A percentile compares a stretch with the other conserved stretches of the same genome.
phyloP scores from a whole-genome alignment of 495 filamentous ascomycete species.

The Pseudevernia furfuracea region DNA sequence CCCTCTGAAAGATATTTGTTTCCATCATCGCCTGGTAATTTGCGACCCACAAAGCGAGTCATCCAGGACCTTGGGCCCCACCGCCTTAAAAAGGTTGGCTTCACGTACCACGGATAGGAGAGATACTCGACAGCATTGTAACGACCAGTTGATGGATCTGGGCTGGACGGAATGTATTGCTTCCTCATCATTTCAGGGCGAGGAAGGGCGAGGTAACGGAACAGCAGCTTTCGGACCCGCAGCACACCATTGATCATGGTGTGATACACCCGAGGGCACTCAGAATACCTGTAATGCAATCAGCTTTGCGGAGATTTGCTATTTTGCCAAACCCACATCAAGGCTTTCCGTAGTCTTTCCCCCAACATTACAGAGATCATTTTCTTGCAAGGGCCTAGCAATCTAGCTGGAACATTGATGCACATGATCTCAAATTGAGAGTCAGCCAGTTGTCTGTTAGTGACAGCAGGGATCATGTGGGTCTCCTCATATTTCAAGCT shows the following conservation, averaged over 20 bases:
- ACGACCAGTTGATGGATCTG: conserved; percentile 32
- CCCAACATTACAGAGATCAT: conserved; percentile 52
- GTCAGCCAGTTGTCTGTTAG: conserved; percentile 47
- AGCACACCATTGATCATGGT: conserved; percentile 38
- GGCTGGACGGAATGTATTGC: not conserved
- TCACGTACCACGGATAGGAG: conserved; percentile 46
- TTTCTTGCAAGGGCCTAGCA: conserved; percentile 42
- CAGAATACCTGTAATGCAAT: conserved; percentile 34
- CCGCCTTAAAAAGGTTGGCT: conserved; percentile 51
- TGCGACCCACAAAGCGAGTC: conserved; percentile 46
- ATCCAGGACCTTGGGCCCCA: conserved; percentile 52
- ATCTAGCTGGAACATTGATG: conserved; percentile 42
- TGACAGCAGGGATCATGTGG: conserved; percentile 49
- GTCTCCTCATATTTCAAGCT: conserved; percentile 45
- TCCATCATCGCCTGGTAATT: conserved; percentile 51
- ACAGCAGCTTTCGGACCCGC: conserved; percentile 40
- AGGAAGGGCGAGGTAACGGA: conserved; percentile 50
- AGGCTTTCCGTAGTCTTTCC: conserved; percentile 50
- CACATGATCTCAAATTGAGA: conserved; percentile 48
- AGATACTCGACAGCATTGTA: conserved; percentile 38
- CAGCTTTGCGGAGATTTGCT: not conserved
- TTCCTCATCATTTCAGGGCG: conserved; percentile 28
- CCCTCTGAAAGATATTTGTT: conserved; percentile 50
- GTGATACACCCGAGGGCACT: conserved; percentile 33
- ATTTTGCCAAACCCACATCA: conserved; percentile 42